Evolutionary conservation across 306 rosid species (phyloP), one percentile per base, ranked within the genome.

Genomic region (Dalbergia cochinchinensis): DNA sequence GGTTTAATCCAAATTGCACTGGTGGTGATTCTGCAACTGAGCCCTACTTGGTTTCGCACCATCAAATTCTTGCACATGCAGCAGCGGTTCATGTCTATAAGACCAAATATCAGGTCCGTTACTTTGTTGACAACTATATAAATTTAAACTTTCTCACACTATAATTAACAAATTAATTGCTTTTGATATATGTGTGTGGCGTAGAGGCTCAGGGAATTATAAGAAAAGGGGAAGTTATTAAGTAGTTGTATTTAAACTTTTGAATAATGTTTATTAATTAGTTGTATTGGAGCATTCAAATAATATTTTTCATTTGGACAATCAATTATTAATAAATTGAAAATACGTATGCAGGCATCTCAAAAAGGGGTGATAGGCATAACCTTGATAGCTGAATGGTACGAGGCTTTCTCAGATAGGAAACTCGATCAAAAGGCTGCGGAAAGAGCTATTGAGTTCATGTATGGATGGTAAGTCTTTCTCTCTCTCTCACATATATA

Each of bases 11-110:
- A 20, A 20, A 20, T 5, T 87, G 92, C 74, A 80, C 60, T 0
- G 85, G 83, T 4, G 92, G 92, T 4, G 82, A 89, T 76, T 89
- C 90, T 1, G 86, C 53, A 4, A 81, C 54, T 0, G 90, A 89
- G 71, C 92, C 92, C 3, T 88, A 90, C 58, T 0, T 88, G 14
- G 89, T 73, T 13, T 3, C 85, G 11, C 94, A 90, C 22, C 5
- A 88, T 1, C 22, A 20, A 20, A 0, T 20, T 20, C 22, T 20
- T 20, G 22, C 22, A 20, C 22, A 20, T 20, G 92, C 90, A 18
- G 63, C 79, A 3, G 85, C 79, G 0, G 89, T 83, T 51, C 15
- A 85, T 11, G 51, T 84, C 12, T 89, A 87, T 42, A 87, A 60
- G 74, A 13, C 63, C 6, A 86, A 89, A 6, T 89, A 86, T 45